Conservation (phyloP, 352 stramenopile genomes). For the Phytopythium mirpurense region DNA sequence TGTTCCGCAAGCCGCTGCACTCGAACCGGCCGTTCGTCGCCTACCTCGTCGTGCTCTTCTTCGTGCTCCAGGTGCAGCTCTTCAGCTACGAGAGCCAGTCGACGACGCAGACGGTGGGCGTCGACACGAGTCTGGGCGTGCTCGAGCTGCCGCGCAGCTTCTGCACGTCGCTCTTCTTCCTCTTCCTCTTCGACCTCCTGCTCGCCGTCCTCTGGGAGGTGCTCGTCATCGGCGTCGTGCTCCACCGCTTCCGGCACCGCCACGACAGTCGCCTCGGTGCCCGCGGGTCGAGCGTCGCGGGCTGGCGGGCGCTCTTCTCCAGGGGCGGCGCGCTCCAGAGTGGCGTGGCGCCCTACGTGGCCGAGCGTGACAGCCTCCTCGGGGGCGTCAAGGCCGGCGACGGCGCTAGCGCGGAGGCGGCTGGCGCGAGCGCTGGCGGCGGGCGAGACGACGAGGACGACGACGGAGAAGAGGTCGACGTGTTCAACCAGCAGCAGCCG, state of each 20-base stretch:
- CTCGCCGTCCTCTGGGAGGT: constrained; percentile 58
- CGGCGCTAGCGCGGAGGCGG: constrained; percentile 7
- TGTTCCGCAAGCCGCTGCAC: constrained; percentile 53
- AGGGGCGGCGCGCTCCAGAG: constrained; percentile 20
- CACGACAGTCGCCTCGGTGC: constrained; percentile 11
- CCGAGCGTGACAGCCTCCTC: constrained; percentile 49
- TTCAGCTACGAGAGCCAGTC: constrained; percentile 58
- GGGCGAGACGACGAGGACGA: constrained; percentile 24
- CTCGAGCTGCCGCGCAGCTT: constrained; percentile 45
- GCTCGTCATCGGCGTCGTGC: constrained; percentile 43
- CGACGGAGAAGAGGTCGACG: constrained; percentile 36
- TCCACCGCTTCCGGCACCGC: constrained; percentile 47
- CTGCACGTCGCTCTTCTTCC: constrained; percentile 54
- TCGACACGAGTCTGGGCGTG: constrained; percentile 60
- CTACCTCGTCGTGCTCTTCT: constrained; percentile 45
- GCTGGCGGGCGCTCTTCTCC: constrained; percentile 19
- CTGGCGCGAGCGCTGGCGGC: constrained; percentile 6
- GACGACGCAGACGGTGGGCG: constrained; percentile 34
- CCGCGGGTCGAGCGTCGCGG: constrained; percentile 4
- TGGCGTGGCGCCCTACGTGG: constrained; percentile 40
- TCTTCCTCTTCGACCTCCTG: constrained; percentile 59
- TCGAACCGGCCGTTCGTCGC: constrained; percentile 44
- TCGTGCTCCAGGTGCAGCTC: constrained; percentile 58
- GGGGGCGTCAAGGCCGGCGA: constrained; percentile 11
- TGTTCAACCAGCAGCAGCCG: constrained; percentile 15